phyloP scores from a whole-genome alignment of 108 stramenopile species.

The Chaetoceros muelleri region DNA sequence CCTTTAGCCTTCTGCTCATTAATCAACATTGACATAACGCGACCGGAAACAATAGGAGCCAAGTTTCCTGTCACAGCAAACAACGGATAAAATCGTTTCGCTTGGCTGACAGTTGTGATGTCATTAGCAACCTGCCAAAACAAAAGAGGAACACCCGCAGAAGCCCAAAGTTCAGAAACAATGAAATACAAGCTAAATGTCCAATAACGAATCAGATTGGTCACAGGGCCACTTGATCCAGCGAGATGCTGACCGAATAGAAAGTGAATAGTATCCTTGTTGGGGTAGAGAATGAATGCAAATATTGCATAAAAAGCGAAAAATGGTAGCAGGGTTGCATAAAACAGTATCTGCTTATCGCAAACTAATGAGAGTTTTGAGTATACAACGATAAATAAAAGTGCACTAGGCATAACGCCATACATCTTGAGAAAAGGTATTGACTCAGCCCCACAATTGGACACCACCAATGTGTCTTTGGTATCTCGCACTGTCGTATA shows the following conservation, averaged over 20 bases:
- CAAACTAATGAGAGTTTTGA: conserved; percentile 38
- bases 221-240: conserved; percentile 16
- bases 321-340: conserved; percentile 47
- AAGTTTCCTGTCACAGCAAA: conserved; percentile 48
- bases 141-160: conserved; percentile 31
- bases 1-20: conserved; percentile 24
- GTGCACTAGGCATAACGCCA: conserved; percentile 29
- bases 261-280: conserved; percentile 42
- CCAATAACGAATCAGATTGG: conserved; percentile 30
- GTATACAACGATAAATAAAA: conserved; percentile 30
- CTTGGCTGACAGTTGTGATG: conserved; percentile 53
- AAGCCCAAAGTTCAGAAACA: conserved; percentile 34
- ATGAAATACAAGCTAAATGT: conserved; percentile 37
- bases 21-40: conserved; percentile 32
- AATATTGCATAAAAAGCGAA: conserved; percentile 58
- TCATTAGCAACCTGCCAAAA: conserved; percentile 66
- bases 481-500: conserved; percentile 68
- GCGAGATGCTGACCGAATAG: not conserved
- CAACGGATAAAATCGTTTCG: conserved; percentile 64
- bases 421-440: conserved; percentile 65
- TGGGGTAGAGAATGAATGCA: conserved; percentile 54
- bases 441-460: conserved; percentile 68
- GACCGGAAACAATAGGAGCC: conserved; percentile 30
- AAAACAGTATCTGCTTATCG: conserved; percentile 39
- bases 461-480: conserved; percentile 72